phyloP scores from a whole-genome alignment of 208 protist species.

The Trypanosoma theileri region DNA sequence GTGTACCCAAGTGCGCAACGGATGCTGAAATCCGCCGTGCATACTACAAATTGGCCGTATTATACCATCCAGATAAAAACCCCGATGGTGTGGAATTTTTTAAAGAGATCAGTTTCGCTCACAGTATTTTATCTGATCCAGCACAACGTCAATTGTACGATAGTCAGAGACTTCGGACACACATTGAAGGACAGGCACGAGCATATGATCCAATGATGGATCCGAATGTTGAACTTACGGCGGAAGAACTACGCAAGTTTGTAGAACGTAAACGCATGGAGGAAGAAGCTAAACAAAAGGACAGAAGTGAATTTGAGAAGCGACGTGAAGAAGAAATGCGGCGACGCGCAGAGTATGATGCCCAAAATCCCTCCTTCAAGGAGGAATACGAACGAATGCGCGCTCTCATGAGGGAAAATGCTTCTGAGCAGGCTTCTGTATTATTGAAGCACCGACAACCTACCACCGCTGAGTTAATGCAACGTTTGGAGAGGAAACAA shows the following conservation, averaged over 20 bases:
- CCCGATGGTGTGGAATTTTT: constrained; percentile 73
- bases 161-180: constrained; percentile 49
- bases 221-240: constrained; percentile 70
- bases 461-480: constrained; percentile 26
- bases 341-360: constrained; percentile 80
- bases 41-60: constrained; percentile 83
- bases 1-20: constrained; percentile 45
- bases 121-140: constrained; percentile 82
- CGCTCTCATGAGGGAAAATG: constrained; percentile 26
- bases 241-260: constrained; percentile 76
- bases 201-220: constrained; percentile 85
- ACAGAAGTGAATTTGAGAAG: constrained; percentile 59
- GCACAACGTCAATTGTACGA: constrained; percentile 80
- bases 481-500: constrained; percentile 18
- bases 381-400: constrained; percentile 67
- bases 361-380: constrained; percentile 69
- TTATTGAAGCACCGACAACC: constrained; percentile 6
- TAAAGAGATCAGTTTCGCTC: constrained; percentile 85
- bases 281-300: constrained; percentile 42
- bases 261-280: constrained; percentile 63
- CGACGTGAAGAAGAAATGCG: constrained; percentile 82
- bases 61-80: constrained; percentile 93
- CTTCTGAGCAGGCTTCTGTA: background rate
- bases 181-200: constrained; percentile 60
- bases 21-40: constrained; percentile 81